Base-by-base conservation (phyloP, 805 yeast genomes). In the Kodamaea nitidulidarum region DNA sequence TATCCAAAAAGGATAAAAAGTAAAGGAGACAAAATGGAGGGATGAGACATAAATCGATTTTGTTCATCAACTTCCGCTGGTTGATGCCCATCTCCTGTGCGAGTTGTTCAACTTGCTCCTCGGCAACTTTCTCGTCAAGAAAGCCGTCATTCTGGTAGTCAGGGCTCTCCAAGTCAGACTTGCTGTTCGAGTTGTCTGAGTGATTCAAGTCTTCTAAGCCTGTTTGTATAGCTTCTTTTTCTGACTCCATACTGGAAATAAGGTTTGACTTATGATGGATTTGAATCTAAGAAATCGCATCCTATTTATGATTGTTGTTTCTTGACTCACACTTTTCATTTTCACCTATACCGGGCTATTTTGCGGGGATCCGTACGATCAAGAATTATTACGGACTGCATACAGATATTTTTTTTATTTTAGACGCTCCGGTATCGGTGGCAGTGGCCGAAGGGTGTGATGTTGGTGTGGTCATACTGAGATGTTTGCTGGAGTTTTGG, bases 21-120 rank as follows among this genome's bases (percentile, higher is more conserved):
- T 86, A 86, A 32, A 86, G 66, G 20, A 84, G 52, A 52, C 88
- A 78, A 47, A 86, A 81, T n/a, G 88, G 80, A 4, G 90, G 88
- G 20, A 84, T 80, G 28, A 85, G 80, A 44, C 85, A 76, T 1
- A 77, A 38, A 51, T 84, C 91, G 22, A 81, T 66, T 51, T 82
- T 84, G 71, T 77, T 65, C 76, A 76, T 75, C 18, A 84, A 60
- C 47, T 64, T 71, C 32, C 51, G 61, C 27, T 81, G 78, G 55
- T 82, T 68, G 27, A 85, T 63, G 12, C 76, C 77, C 40, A 51
- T 41, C 24, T 51, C 52, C 21, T 51, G 37, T 3, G 62, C 61
- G n/a, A 58, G 46, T 35, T 47, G 35, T 8, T 51, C 52, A 7
- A 57, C 52, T 34, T 48, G 39, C 10, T 31, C 37, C 12, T 44